Percentiles rank a stretch among this genome's conserved stretches.
These are phyloP conservation scores for Puya raimondii DNA, from an alignment of 176 grass and related monocot genomes.

Conservation along the genomic window DNA sequence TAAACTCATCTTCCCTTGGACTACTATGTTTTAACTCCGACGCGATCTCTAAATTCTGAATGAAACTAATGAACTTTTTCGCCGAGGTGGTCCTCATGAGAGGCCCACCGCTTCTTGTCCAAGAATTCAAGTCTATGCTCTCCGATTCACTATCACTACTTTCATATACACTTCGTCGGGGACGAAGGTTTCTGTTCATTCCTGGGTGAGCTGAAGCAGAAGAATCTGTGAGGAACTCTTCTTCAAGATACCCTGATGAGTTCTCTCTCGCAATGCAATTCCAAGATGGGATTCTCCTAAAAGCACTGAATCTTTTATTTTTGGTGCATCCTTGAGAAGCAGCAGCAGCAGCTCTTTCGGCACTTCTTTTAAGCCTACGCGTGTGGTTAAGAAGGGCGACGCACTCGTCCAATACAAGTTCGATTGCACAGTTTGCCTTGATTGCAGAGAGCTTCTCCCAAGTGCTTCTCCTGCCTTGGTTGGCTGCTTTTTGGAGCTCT, in stretches of 20 bases:
- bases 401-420: constrained; percentile 84
- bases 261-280: constrained; percentile 98
- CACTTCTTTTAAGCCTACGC: constrained; percentile 75
- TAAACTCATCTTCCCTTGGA: constrained; percentile 30
- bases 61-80: constrained; percentile 73
- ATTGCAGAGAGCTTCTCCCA: constrained; percentile 94
- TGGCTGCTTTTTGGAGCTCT: constrained; percentile 79
- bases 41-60: constrained; percentile 84
- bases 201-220: constrained; percentile 24
- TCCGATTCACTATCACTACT: constrained; percentile 93
- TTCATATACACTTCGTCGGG: constrained; percentile 40
- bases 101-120: constrained; percentile 86
- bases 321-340: constrained; percentile 53
- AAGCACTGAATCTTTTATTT: constrained; percentile 54
- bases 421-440: constrained; percentile 81
- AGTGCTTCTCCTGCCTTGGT: constrained; percentile 75
- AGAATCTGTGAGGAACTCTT: constrained; percentile 46
- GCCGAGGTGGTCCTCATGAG: constrained; percentile 91
- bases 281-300: constrained; percentile 93
- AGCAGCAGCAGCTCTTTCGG: constrained; percentile 55
- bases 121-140: constrained; percentile 68
- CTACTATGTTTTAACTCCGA: constrained; percentile 37
- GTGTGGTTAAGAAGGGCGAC: constrained; percentile 79
- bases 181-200: constrained; percentile 30
- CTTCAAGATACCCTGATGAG: constrained; percentile 79